Conservation (phyloP, 2,329 filamentous ascomycete genomes). For the Westerdykella ornata region DNA sequence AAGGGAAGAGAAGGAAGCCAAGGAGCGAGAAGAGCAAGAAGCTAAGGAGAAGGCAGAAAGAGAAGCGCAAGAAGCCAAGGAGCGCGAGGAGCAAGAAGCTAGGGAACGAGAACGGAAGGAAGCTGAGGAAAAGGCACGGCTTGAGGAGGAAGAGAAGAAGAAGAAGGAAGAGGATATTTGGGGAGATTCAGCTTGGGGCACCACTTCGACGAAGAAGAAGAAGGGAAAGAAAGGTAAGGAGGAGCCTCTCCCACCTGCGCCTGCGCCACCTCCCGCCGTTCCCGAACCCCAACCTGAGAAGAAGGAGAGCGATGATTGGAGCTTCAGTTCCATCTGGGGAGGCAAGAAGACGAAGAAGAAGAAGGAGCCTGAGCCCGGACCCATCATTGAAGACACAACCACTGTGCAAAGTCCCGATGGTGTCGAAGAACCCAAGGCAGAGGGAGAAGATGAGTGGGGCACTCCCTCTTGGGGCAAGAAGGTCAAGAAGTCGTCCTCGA, state of each 20-base stretch:
- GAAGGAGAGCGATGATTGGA: conserved; percentile 30
- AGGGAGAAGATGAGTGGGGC: conserved; percentile 50
- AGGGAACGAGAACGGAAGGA: conserved; percentile 16
- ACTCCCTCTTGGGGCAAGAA: conserved; percentile 53
- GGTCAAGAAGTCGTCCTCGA: conserved; percentile 29
- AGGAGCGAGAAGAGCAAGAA: conserved; percentile 18
- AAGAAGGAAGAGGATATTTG: conserved; percentile 34
- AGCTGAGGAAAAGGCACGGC: conserved; percentile 13
- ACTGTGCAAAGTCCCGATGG: conserved; percentile 41
- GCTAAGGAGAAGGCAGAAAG: conserved; percentile 13
- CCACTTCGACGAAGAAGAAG: conserved; percentile 29
- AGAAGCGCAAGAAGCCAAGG: conserved; percentile 17
- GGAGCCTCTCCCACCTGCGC: conserved; percentile 12
- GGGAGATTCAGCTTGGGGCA: conserved; percentile 24
- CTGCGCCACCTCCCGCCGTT: conserved; percentile 12
- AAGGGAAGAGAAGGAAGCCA: conserved; percentile 13
- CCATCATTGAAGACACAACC: conserved; percentile 22
- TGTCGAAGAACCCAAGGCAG: conserved; percentile 46
- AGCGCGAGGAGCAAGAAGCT: conserved; percentile 17
- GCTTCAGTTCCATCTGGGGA: conserved; percentile 36
- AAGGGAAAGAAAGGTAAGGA: conserved; percentile 43
- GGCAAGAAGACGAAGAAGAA: conserved; percentile 44
- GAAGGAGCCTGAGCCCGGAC: conserved; percentile 27
- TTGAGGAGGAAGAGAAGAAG: conserved; percentile 11
- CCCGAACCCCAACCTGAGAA: conserved; percentile 28